A percentile compares a stretch with the other conserved stretches of the same genome.
These are phyloP conservation scores for Aspergillus fijiensis DNA, from an alignment of 2,329 filamentous ascomycete genomes.

Conservation along the genomic window DNA sequence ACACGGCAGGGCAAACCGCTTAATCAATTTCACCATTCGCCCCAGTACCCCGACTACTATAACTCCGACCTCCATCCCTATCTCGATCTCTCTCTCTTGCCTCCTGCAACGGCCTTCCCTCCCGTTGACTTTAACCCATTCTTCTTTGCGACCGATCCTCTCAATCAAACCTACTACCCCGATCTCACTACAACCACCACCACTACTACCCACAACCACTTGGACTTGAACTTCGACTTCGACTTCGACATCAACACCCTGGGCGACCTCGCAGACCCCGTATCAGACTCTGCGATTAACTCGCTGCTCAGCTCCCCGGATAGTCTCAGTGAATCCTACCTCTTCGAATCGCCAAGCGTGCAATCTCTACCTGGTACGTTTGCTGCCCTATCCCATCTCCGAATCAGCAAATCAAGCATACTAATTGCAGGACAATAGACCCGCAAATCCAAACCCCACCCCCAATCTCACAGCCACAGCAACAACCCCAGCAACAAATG, in stretches of 20 bases:
- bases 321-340: background rate
- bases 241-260: conserved; percentile 3
- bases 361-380: background rate
- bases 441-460: background rate
- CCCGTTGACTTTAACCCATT: conserved; percentile 10
- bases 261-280: background rate
- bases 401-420: no score
- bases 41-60: conserved; percentile 6
- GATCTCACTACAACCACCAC: background rate
- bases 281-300: background rate
- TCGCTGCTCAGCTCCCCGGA: conserved; percentile 3
- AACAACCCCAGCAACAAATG: background rate
- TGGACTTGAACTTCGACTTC: background rate
- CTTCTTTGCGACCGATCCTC: conserved; percentile 12
- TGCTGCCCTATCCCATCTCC: no score
- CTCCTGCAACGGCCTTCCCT: conserved; percentile 13
- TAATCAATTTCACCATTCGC: background rate
- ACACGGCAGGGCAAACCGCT: conserved; percentile 2
- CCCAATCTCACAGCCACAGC: background rate
- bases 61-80: conserved; percentile 4
- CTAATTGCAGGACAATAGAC: background rate
- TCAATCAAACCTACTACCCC: conserved; percentile 1
- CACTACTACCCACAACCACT: background rate
- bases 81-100: conserved; percentile 2
- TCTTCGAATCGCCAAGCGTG: conserved; percentile 2